Evolutionary conservation across 2,329 filamentous ascomycete species (phyloP), one percentile per base, ranked within the genome.

Genomic region (Venturia pyrina): DNA sequence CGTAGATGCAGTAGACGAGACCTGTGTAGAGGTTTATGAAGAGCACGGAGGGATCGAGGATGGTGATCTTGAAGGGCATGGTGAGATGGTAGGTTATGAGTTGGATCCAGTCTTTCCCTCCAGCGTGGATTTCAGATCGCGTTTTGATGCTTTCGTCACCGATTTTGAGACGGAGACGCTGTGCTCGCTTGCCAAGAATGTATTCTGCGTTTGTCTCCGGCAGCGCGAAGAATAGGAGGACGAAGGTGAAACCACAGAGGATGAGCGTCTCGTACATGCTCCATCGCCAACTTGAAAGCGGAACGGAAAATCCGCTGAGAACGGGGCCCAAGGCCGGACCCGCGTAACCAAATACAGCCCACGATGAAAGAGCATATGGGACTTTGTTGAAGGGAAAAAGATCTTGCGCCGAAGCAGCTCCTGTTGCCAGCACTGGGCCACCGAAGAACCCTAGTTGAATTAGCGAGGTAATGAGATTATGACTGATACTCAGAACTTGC

Each of bases 11-110:
- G 37, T 66, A 67, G 3, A 67, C 56, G 28, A 67, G 48, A 32
- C 65, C 64, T 24, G 64, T 66, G 64, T 66, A 66, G 21, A 62
- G n/a, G n/a, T 62, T 63, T 32, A 63, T 66, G 44, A 67, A 67
- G 21, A 63, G 32, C 19, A 67, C 53, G 15, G 64, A 50, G 8
- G 66, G 66, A 48, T 67, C 66, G 19, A 66, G 46, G 11, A 66
- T 41, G 24, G 60, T 66, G 40, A 67, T 62, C 17, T 67, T 53
- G 56, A 66, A 62, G 15, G 66, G 66, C 57, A 50, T 62, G 28
- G 37, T 56, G 8, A 67, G 46, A 57, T 56, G 41, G 28, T 67
- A 53, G 19, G n/a, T 19, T 11, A 32, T 67, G 11, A 66, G 37
- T 37, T 64, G 62, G 34, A 34, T 10, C 40, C 57, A 56, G 24